These are phyloP conservation scores for Fusarium heterosporum DNA, from an alignment of 2,329 filamentous ascomycete species.

Conservation along the genomic window DNA sequence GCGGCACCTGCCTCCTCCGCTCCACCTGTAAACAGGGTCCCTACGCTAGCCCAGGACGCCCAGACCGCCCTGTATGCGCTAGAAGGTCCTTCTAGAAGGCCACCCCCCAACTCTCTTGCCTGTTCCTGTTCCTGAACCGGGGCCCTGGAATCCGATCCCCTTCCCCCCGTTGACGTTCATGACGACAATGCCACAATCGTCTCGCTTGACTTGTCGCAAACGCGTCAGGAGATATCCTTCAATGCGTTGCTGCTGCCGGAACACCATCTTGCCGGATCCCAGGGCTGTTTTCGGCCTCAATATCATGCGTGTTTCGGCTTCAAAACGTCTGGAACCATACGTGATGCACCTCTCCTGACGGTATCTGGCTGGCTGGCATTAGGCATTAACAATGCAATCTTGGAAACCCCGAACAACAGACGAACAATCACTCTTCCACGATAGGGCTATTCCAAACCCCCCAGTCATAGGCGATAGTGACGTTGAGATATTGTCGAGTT, in stretches of 20 bases:
- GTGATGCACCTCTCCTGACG: slow-evolving; percentile 31
- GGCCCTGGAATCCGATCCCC: slow-evolving; percentile 42
- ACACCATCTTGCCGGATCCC: slow-evolving; percentile 24
- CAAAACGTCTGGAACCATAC: slow-evolving; percentile 38
- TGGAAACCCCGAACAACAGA: slow-evolving; percentile 36
- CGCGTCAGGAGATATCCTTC: slow-evolving; percentile 29
- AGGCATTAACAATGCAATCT: slow-evolving; percentile 46
- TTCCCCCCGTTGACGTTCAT: slow-evolving; percentile 32
- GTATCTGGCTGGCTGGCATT: slow-evolving; percentile 33
- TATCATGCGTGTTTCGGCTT: slow-evolving; percentile 38
- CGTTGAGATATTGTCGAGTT: slow-evolving; percentile 14
- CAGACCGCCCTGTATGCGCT: slow-evolving; percentile 41
- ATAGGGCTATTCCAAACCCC: slow-evolving; percentile 42
- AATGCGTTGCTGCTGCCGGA: slow-evolving; percentile 32
- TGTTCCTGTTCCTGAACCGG: slow-evolving; percentile 40
- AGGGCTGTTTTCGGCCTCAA: slow-evolving; percentile 25
- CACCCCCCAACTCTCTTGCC: slow-evolving; percentile 37
- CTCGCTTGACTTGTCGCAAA: slow-evolving; percentile 26
- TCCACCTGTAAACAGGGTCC: slow-evolving; percentile 39
- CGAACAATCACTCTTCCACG: slow-evolving; percentile 7
- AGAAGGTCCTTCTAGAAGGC: slow-evolving; percentile 48
- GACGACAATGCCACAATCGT: slow-evolving; percentile 34
- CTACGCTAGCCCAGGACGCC: slow-evolving; percentile 32
- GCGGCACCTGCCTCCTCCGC: slow-evolving; percentile 32
- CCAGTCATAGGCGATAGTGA: slow-evolving; percentile 20